Evolutionary conservation across 2,329 filamentous ascomycete genomes (phyloP).

Genomic region (Pleoardoris graminearum): DNA sequence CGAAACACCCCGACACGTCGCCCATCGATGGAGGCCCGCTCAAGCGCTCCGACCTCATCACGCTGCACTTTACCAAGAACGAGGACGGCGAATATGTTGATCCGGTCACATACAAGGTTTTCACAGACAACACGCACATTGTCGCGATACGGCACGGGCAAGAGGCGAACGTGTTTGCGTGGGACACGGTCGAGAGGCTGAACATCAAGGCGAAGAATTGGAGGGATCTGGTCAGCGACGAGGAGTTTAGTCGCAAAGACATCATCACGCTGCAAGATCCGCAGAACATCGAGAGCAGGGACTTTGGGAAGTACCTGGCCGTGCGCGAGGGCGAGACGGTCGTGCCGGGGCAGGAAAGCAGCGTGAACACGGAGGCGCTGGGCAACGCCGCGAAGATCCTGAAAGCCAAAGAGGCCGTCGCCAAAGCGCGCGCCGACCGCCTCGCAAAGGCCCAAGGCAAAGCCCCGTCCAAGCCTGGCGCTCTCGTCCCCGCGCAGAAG

Average conservation of each 20-base stretch:
- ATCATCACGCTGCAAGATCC: slow-evolving; percentile 97
- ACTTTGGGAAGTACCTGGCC: slow-evolving; percentile 87
- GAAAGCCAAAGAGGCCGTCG: slow-evolving; percentile 91
- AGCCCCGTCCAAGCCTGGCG: slow-evolving; percentile 17
- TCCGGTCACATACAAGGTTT: slow-evolving; percentile 94
- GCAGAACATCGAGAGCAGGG: slow-evolving; percentile 79
- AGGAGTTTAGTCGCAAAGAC: slow-evolving; percentile 83
- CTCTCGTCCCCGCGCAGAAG: slow-evolving; percentile 24
- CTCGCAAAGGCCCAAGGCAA: slow-evolving; percentile 45
- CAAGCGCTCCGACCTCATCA: slow-evolving; percentile 80
- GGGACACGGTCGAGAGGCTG: slow-evolving; percentile 91
- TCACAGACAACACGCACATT: slow-evolving; percentile 97
- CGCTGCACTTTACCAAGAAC: slow-evolving; percentile 89
- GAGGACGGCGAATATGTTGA: slow-evolving; percentile 90
- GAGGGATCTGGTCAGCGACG: slow-evolving; percentile 85
- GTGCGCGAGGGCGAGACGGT: slow-evolving; percentile 80
- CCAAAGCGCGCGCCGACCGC: slow-evolving; percentile 78
- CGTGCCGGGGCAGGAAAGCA: slow-evolving; percentile 68
- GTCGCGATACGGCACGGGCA: slow-evolving; percentile 68
- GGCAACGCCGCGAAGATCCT: slow-evolving; percentile 82
- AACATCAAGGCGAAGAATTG: slow-evolving; percentile 98
- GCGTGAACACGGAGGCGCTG: slow-evolving; percentile 77
- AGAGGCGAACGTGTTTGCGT: slow-evolving; percentile 94
- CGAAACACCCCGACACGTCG: slow-evolving; percentile 91
- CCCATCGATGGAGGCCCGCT: slow-evolving; percentile 82